Conservation (phyloP, 2,329 filamentous ascomycete genomes). For the Trichoderma arundinaceum region DNA sequence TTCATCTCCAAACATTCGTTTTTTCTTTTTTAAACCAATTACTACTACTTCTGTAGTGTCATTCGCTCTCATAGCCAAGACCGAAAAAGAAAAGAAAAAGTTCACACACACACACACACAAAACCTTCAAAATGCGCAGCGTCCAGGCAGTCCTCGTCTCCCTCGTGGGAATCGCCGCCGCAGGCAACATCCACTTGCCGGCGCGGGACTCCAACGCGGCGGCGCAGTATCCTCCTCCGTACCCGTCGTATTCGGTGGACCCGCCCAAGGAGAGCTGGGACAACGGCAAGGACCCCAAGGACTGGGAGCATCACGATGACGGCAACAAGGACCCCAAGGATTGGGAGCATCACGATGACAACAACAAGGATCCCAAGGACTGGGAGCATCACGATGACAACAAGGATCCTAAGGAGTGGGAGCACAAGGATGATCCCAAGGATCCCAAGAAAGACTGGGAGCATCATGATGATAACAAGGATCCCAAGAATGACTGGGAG, state of each 20-base stretch:
- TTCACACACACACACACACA: background rate
- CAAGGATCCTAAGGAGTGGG: background rate
- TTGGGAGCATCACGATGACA: background rate
- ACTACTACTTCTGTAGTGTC: background rate
- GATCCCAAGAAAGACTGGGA: background rate
- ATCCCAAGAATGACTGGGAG: background rate
- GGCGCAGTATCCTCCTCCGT: background rate
- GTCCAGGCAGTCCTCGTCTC: conserved; percentile 40
- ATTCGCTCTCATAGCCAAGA: background rate
- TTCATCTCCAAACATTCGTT: conserved; percentile 9
- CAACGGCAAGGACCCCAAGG: background rate
- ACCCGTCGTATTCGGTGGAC: background rate
- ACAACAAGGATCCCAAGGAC: background rate
- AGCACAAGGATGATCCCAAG: background rate
- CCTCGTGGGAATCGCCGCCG: conserved; percentile 35
- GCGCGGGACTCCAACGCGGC: background rate
- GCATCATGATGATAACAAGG: background rate
- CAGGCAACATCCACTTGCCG: conserved; percentile 31
- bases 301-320: background rate
- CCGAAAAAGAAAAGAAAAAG: background rate
- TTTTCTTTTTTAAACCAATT: background rate
- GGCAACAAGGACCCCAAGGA: background rate
- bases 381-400: background rate
- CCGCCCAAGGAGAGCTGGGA: background rate
- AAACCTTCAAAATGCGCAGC: conserved; percentile 26